These are phyloP conservation scores for Monilinia fructicola DNA, from an alignment of 2,329 filamentous ascomycete genomes.

Conservation along the genomic window DNA sequence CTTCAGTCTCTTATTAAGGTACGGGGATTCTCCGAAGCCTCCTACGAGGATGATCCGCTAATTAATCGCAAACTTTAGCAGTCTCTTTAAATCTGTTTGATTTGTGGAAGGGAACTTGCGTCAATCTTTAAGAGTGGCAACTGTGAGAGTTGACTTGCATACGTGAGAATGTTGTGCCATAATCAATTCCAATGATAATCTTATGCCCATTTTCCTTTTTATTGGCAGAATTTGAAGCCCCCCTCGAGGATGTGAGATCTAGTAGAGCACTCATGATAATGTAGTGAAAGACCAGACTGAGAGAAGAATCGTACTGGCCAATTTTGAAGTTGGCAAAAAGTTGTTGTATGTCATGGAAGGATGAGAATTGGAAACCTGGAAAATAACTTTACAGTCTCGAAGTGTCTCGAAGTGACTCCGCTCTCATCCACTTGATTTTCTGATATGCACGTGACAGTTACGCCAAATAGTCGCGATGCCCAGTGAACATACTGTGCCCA, in stretches of 20 bases:
- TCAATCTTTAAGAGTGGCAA: slow-evolving; percentile 24
- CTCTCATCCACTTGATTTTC: no score
- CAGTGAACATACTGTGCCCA: background rate
- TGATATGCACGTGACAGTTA: background rate
- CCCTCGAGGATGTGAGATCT: background rate
- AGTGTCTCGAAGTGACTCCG: no score
- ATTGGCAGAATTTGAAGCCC: background rate
- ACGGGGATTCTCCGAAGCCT: slow-evolving; percentile 29
- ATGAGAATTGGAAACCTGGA: background rate
- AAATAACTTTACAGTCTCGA: background rate
- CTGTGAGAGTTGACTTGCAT: background rate
- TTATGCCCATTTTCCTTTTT: slow-evolving; percentile 24
- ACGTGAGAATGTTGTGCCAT: slow-evolving; percentile 36
- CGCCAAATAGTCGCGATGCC: no score
- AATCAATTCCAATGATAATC: slow-evolving; percentile 36
- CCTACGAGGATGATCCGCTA: slow-evolving; percentile 32
- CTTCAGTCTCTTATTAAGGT: slow-evolving; percentile 28
- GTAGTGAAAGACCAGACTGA: background rate
- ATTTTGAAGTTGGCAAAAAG: background rate
- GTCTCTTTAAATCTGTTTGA: background rate
- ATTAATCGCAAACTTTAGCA: background rate
- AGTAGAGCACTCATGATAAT: background rate
- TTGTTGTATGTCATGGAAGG: background rate
- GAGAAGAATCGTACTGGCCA: background rate
- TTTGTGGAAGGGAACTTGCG: slow-evolving; percentile 19